Conservation (phyloP, 2,329 filamentous ascomycete species). For the Tolypocladium guangdongense region DNA sequence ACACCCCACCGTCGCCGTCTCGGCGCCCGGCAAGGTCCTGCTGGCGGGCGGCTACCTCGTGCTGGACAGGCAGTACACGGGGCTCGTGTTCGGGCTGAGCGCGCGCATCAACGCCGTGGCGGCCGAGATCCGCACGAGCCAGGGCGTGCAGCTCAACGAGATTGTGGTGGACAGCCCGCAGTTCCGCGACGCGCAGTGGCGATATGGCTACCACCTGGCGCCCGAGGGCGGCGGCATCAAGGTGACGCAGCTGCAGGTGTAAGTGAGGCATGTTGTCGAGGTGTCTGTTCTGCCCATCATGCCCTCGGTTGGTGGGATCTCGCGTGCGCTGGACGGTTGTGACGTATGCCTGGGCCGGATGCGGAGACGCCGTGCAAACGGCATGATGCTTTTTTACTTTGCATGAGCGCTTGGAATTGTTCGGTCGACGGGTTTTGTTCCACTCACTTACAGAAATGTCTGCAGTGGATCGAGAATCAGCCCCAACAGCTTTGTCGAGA, state of each 20-base stretch:
- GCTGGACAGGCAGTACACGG: slow-evolving; percentile 77
- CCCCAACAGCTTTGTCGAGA: slow-evolving; percentile 83
- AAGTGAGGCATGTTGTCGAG: slow-evolving; percentile 30
- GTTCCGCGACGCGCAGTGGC: slow-evolving; percentile 79
- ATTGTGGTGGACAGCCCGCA: slow-evolving; percentile 88
- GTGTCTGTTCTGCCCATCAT: neutral
- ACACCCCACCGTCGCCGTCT: slow-evolving; percentile 49
- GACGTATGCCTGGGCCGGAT: no score
- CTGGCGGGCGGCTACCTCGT: slow-evolving; percentile 92
- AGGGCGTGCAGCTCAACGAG: slow-evolving; percentile 54
- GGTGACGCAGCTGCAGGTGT: slow-evolving; percentile 71
- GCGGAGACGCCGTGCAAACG: neutral
- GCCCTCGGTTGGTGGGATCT: neutral
- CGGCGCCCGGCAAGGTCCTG: slow-evolving; percentile 92
- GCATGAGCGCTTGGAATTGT: neutral
- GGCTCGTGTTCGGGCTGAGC: slow-evolving; percentile 56
- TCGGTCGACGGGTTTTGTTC: no score
- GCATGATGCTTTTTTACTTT: no score
- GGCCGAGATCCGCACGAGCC: slow-evolving; percentile 43
- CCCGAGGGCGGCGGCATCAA: slow-evolving; percentile 67
- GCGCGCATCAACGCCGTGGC: slow-evolving; percentile 57
- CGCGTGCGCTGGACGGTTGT: neutral
- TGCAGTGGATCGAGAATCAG: slow-evolving; percentile 33
- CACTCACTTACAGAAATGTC: neutral
- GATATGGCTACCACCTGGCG: slow-evolving; percentile 66